Conservation (phyloP, 371 early-diverging fungal species). For the Mucor irregularis region DNA sequence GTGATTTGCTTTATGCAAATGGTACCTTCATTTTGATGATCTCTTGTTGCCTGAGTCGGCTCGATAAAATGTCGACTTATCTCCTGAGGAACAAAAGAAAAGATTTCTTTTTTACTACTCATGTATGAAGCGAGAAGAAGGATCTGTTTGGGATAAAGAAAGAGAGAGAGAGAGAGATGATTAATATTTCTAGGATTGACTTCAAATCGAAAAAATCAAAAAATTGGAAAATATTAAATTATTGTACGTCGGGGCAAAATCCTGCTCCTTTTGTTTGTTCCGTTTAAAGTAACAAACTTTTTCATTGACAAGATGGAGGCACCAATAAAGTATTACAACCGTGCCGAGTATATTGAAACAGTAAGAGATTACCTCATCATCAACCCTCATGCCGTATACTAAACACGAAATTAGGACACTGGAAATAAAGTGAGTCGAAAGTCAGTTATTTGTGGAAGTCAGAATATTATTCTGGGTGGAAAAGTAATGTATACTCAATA, state of each 20-base stretch:
- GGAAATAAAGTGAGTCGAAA: conserved; percentile 94
- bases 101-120: not conserved
- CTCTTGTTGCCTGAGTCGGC: not conserved
- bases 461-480: conserved; percentile 95
- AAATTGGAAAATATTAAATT: not conserved
- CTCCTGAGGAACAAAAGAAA: conserved; percentile 11
- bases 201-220: not conserved
- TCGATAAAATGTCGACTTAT: conserved; percentile 6
- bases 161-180: not conserved
- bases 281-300: not conserved
- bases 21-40: not conserved
- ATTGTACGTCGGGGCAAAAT: conserved; percentile 9
- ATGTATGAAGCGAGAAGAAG: not conserved
- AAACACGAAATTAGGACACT: conserved; percentile 66
- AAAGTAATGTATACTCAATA: conserved; percentile 56
- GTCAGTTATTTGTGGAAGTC: conserved; percentile 88
- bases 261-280: conserved; percentile 1
- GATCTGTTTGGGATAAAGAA: not conserved
- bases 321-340: conserved; percentile 63
- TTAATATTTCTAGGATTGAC: too few species aligned
- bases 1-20: not conserved
- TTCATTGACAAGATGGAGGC: conserved; percentile 63
- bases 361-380: conserved; percentile 55
- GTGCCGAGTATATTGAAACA: conserved; percentile 84
- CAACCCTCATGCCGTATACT: not conserved